These are phyloP conservation scores for Aspergillus terreus DNA, from an alignment of 2,329 filamentous ascomycete species.

Conservation along the genomic window DNA sequence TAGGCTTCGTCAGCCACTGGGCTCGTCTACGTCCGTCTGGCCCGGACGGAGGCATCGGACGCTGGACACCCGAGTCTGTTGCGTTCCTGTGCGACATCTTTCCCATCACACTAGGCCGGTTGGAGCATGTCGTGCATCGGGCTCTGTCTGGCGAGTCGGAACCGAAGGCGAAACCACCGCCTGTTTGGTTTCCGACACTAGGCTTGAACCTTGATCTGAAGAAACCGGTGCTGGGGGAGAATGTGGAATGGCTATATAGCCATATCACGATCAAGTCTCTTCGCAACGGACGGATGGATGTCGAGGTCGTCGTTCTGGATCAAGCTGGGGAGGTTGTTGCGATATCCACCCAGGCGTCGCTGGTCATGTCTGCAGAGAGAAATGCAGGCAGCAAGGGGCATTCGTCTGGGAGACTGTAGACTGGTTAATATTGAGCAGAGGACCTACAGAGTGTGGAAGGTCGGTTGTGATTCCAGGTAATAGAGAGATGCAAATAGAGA, in stretches of 20 bases:
- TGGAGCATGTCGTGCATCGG: not conserved
- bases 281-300: constrained; percentile 1
- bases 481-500: too few relatives aligned
- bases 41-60: not conserved
- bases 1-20: not conserved
- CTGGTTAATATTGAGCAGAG: not conserved
- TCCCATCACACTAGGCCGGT: constrained; percentile 1
- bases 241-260: constrained; percentile 1
- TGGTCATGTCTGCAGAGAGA: not conserved
- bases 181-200: constrained; percentile 3
- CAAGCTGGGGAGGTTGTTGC: constrained; percentile 2
- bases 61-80: constrained; percentile 1
- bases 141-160: not conserved
- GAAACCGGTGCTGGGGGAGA: not conserved
- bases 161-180: not conserved
- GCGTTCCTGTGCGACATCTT: constrained; percentile 1
- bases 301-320: constrained; percentile 1
- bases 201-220: constrained; percentile 3
- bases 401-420: not conserved
- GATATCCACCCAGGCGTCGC: not conserved
- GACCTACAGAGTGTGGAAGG: too few relatives aligned
- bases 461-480: too few relatives aligned
- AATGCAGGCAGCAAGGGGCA: not conserved
- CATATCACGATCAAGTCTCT: not conserved
- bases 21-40: not conserved